Base-by-base conservation (phyloP, 768 basidiomycete genomes). In the Leccinum disarticulatum region DNA sequence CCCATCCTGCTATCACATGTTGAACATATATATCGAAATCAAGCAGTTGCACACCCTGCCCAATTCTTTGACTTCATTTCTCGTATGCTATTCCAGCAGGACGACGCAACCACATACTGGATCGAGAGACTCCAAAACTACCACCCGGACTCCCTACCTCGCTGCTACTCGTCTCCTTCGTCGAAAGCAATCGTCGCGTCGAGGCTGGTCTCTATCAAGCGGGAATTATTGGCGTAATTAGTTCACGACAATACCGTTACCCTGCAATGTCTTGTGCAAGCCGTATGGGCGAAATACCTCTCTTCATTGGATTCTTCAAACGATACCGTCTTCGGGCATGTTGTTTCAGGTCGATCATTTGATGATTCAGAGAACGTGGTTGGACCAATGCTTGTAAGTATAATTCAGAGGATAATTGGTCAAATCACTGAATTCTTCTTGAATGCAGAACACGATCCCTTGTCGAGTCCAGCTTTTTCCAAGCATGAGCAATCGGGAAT, bases 311-410 rank as follows among this genome's bases (percentile, higher is more conserved):
- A 56, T 17, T 57, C 62, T 22, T 67, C 65, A 22, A 46, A 56
- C 6, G 80, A 82, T 60, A 67, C 79, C 25, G 73, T 81, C 14
- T 82, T 81, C 57, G 81, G 80, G 0, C 78, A 80, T 51, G 77
- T 79, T 17, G 70, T 81, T 6, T 80, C 80, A 17, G 81, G 81
- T 47, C 70, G 81, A 55, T 74, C 70, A 48, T 69, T 77, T 15
- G 73, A 73, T 22, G 73, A 72, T 36, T 74, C 77, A 9, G 80
- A 81, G 63, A 67, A 74, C 10, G 78, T 80, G 3, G 74, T 81
- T 54, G 81, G 81, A 4, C 81, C 81, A 6, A 74, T 80, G 56
- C 64, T 82, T 58, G 81, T 81, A 54, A 63, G 78, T 68, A 30
- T n/a, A 36, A 53, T 9, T 9, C 9, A 22, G 14, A 43, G 4